Conservation (phyloP, 1,284 basidiomycete genomes). For the Coniferiporia sulphurascens region DNA sequence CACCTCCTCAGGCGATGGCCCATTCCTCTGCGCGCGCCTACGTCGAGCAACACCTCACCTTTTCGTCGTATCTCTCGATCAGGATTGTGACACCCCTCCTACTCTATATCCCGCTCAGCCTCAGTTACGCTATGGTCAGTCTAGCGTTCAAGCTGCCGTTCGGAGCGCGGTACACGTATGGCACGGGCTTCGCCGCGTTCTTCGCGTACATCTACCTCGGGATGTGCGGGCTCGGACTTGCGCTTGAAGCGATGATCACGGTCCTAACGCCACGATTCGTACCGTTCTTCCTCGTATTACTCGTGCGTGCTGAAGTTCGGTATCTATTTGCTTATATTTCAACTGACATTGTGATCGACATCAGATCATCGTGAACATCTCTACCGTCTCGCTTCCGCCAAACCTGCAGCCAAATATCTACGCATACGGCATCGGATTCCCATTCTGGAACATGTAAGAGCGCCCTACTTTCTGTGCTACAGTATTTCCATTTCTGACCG, state of each 20-base stretch:
- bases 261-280: conserved; percentile 28
- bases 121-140: conserved; percentile 42
- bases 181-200: conserved; percentile 41
- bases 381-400: conserved; percentile 37
- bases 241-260: conserved; percentile 37
- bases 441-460: conserved; percentile 33
- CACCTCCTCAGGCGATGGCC: conserved; percentile 36
- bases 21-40: conserved; percentile 38
- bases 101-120: conserved; percentile 37
- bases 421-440: conserved; percentile 37
- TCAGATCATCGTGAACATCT: conserved; percentile 42
- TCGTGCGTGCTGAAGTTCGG: conserved; percentile 21
- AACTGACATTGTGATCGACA: conserved; percentile 17
- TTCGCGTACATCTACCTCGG: conserved; percentile 34
- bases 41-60: conserved; percentile 38
- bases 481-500: not conserved
- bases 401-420: conserved; percentile 42
- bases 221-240: conserved; percentile 34
- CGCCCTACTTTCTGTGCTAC: not conserved
- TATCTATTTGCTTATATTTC: conserved; percentile 18
- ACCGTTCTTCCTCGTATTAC: conserved; percentile 32
- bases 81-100: conserved; percentile 35
- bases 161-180: conserved; percentile 33
- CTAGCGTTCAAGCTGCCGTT: conserved; percentile 40
- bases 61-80: conserved; percentile 34